Base-by-base conservation (phyloP, 2,329 filamentous ascomycete genomes). In the Phoma herbarum region DNA sequence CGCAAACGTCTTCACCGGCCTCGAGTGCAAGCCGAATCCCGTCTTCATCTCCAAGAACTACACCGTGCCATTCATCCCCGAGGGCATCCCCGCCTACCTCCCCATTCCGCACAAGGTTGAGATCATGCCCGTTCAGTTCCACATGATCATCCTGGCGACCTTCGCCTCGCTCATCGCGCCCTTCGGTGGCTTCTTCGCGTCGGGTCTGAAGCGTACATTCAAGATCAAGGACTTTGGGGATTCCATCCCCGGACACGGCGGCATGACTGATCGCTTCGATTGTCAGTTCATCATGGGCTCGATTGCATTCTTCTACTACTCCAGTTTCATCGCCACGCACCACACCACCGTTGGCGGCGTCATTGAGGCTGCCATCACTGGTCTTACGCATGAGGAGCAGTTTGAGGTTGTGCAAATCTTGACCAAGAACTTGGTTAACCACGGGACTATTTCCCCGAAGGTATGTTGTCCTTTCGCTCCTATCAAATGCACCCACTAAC, bases 281-380 rank as follows among this genome's bases (percentile, higher is more conserved):
- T 99, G 95, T 78, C 95, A 99, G 76, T 99, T 99, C 81, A 98
- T 98, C 82, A 99, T 99, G 95, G 95, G 95, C 9, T 95, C 97
- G 79, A 98, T 99, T 72, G 88, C 94, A 16, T 98, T 93, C 82
- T 93, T 99, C 86, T 99, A 99, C 81, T 99, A 96, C 80, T 93
- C 97, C 77, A 95, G 91, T 73, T 99, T 99, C 77, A 94, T 99
- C 72, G 93, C 93, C 4, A 84, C 92, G 7, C 88, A 97, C 83
- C 92, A 94, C 78, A 88, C 90, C 37, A 92, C 85, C 56, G 89
- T 97, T 20, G 95, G 94, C 20, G 88, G 87, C 53, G 90, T 99
- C 33, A 90, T 99, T 67, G 94, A 99, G 81, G 87, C 88, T 12
- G 94, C 92, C 49, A 96, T 99, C 67, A 96, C 89, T 6, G 93